Evolutionary conservation across 2,329 filamentous ascomycete genomes (phyloP), one percentile per base, ranked within the genome.

Genomic region (Claviceps fusiformis): DNA sequence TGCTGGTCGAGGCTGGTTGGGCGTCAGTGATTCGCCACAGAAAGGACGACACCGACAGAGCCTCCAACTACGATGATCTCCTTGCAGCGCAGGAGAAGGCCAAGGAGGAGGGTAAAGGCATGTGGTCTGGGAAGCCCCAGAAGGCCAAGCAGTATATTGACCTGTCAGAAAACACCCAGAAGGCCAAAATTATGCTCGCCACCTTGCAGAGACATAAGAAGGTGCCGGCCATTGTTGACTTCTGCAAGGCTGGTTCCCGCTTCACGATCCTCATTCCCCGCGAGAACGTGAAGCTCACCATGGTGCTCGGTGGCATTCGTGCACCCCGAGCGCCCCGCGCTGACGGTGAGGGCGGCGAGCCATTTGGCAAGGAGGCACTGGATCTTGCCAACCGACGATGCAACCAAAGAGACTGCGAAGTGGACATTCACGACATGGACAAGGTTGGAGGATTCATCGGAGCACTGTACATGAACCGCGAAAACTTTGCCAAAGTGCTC

Each of bases 401-500:
- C 73, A 87, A 90, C 75, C 93, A 98, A 75, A 85, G 93, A 54
- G 93, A 98, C 70, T 91, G 93, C 51, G 92, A 97, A 71, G 88
- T 98, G 56, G 91, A 98, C 63, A 86, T 98, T 24, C 85, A 95
- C 68, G 90, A 91, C 64, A 87, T 89, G 62, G 93, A 98, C 77
- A 97, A 96, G 77, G 85, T 93, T 31, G 93, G 93, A 63, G 93
- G 93, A 43, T 98, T 98, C 75, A 97, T 98, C 62, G 93, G 93
- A 55, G 88, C 89, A 15, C 78, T 98, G 29, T 96, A 90, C 70
- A 81, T 98, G 68, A 92, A 90, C 75, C 87, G 91, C 54, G 92
- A 97, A 72, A 97, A 88, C 74, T 95, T 98, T 66, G 89, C 91
- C 64, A 96, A 95, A 76, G 71, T 89, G 2, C 80, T 98, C 1